Base-by-base conservation (phyloP, 129 eudicot species). In the Lonicera japonica region DNA sequence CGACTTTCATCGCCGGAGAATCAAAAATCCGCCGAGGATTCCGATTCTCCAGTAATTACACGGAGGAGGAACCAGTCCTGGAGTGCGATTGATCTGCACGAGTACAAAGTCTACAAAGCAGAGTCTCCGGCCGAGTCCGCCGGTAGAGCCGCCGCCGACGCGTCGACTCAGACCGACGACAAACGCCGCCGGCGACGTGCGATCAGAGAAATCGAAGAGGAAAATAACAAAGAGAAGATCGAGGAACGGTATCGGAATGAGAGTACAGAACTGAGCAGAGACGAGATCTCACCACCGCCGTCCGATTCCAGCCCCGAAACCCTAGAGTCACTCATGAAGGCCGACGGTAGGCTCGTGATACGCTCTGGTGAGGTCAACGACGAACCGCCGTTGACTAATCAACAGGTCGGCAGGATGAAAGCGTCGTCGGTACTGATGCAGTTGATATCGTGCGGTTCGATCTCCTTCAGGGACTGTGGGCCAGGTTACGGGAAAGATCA, bases 251-350 rank as follows among this genome's bases (percentile, higher is more conserved):
- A 29, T 29, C 58, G 54, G 17, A 68, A 41, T 40, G 76, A 71
- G 41, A 75, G 75, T n/a, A 72, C 75, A 21, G 90, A 86, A 64
- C 58, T 80, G 21, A 80, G 66, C 43, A 71, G 77, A 14, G 88
- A 69, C 14, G 90, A 85, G 77, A 75, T 85, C 38, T 94, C 99
- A 21, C 96, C 99, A 19, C 99, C 99, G 39, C 95, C 96, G 82
- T 85, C 95, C 9, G 99, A 94, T 79, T 94, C 99, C 4, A 94
- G 99, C 51, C 96, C 99, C 12, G 99, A 88, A 68, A 94, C 96
- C 0, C 72, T 92, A 4, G 96, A 92, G 23, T 70, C 95, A 11
- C 21, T 92, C 54, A 80, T 94, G 95, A 88, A 94, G 53, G 85
- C 96, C 4, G 99, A 80, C 58, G 82, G 90, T 6, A 73, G 83